A percentile compares a stretch with the other conserved stretches of the same genome.
phyloP scores from a whole-genome alignment of 2,329 filamentous ascomycete species.

The Colletotrichum siamense region DNA sequence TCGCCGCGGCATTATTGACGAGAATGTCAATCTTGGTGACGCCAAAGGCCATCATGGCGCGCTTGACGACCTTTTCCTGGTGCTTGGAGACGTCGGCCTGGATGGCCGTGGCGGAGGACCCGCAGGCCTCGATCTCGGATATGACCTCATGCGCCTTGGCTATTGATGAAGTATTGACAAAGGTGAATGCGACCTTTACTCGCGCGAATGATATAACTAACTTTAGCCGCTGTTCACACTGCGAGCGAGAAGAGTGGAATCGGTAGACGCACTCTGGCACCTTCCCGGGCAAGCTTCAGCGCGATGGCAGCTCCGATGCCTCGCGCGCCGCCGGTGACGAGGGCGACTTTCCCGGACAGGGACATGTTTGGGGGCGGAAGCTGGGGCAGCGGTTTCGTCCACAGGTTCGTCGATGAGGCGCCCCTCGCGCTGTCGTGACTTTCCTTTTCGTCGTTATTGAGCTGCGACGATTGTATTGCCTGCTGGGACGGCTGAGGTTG shows the following conservation, averaged over 20 bases:
- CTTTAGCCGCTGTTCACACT: constrained; percentile 5
- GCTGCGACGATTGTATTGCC: constrained; percentile 9
- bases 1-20: constrained; percentile 24
- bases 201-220: background rate
- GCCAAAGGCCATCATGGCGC: constrained; percentile 23
- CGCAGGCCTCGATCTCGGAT: constrained; percentile 26
- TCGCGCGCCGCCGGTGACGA: constrained; percentile 46
- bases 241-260: background rate
- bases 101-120: constrained; percentile 25
- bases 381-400: constrained; percentile 24
- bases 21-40: constrained; percentile 26
- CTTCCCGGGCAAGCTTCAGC: constrained; percentile 59
- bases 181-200: constrained; percentile 24
- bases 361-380: constrained; percentile 22
- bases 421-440: background rate
- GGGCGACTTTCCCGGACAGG: constrained; percentile 22
- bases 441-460: constrained; percentile 8
- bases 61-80: constrained; percentile 23
- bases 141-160: constrained; percentile 24
- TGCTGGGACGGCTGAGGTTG: background rate
- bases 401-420: constrained; percentile 18
- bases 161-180: constrained; percentile 22
- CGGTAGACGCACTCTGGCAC: constrained; percentile 51
- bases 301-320: constrained; percentile 66
- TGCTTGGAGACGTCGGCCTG: constrained; percentile 25